Evolutionary conservation across 2,329 filamentous ascomycete species (phyloP).

Genomic region (Colletotrichum sp.): DNA sequence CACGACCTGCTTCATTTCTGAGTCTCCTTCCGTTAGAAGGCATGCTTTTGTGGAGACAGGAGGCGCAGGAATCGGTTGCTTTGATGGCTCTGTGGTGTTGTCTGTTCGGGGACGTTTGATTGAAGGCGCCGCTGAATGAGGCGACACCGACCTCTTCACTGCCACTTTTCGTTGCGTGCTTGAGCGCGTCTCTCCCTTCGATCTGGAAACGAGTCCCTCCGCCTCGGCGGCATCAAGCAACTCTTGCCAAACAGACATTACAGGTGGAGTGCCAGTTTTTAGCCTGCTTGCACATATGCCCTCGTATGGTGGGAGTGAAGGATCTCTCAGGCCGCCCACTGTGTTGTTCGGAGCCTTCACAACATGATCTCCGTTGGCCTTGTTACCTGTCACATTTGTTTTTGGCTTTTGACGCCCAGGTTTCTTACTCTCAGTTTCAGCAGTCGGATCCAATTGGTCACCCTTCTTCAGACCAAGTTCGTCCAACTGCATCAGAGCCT

Average conservation of each 20-base stretch:
- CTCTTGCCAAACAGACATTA: conserved; percentile 38
- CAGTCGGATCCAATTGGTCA: not conserved
- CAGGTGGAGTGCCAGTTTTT: conserved; percentile 36
- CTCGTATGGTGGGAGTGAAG: conserved; percentile 3
- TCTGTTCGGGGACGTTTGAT: not conserved
- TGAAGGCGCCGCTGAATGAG: not conserved
- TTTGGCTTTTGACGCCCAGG: not conserved
- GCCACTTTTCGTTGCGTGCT: not conserved
- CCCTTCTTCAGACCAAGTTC: not conserved
- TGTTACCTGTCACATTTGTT: not conserved
- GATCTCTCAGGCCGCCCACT: conserved; percentile 22
- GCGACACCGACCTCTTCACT: not conserved
- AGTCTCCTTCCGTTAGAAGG: not conserved
- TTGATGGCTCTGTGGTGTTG: not conserved
- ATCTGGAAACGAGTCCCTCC: conserved; percentile 39
- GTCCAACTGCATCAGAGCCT: conserved; percentile 37
- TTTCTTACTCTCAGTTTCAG: not conserved
- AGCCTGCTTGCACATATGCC: conserved; percentile 50
- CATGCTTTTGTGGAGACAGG: not conserved
- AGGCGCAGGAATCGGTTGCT: not conserved
- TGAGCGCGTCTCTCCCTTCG: not conserved
- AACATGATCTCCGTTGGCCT: not conserved
- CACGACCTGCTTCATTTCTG: not conserved
- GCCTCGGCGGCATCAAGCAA: conserved; percentile 45
- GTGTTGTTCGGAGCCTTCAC: not conserved